A percentile compares a stretch with the other conserved stretches of the same genome.
Evolutionary conservation across 768 basidiomycete species (phyloP).

Genomic region (Tylopilus sp.): DNA sequence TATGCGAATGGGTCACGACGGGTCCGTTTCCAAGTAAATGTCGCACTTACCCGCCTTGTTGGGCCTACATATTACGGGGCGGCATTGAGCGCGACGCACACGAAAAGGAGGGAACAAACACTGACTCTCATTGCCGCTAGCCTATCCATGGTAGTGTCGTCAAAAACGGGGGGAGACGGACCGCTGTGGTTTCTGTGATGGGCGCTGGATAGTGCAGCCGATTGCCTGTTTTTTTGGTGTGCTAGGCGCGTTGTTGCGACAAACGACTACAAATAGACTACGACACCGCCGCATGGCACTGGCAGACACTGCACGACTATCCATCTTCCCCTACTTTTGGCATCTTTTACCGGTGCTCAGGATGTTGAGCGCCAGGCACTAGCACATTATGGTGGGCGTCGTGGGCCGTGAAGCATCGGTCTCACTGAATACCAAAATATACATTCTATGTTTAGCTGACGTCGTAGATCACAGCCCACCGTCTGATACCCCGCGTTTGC

Average conservation of each 20-base stretch:
- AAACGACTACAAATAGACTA: constrained; percentile 18
- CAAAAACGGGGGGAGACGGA: constrained; percentile 39
- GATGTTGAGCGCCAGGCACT: too few species aligned
- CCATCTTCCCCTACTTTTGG: too few species aligned
- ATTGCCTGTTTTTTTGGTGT: neutral
- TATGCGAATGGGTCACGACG: constrained; percentile 9
- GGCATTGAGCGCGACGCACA: constrained; percentile 6
- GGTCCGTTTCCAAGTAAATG: neutral
- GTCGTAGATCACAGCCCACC: too few species aligned
- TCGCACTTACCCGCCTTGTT: constrained; percentile 52
- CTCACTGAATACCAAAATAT: too few species aligned
- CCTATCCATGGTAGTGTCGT: constrained; percentile 71
- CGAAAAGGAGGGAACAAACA: neutral
- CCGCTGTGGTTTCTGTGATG: neutral
- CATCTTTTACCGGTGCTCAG: too few species aligned
- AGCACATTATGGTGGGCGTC: too few species aligned
- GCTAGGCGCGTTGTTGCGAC: constrained; percentile 1
- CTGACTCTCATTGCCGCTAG: constrained; percentile 82
- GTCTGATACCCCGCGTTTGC: too few species aligned
- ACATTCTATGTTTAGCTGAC: too few species aligned
- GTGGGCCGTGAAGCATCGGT: too few species aligned
- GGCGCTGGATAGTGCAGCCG: neutral
- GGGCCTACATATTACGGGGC: constrained; percentile 44
- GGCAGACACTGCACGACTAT: too few species aligned
- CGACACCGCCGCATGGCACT: neutral